These are phyloP conservation scores for Meira miltonrushii DNA, from an alignment of 1,284 basidiomycete species.

Conservation along the genomic window DNA sequence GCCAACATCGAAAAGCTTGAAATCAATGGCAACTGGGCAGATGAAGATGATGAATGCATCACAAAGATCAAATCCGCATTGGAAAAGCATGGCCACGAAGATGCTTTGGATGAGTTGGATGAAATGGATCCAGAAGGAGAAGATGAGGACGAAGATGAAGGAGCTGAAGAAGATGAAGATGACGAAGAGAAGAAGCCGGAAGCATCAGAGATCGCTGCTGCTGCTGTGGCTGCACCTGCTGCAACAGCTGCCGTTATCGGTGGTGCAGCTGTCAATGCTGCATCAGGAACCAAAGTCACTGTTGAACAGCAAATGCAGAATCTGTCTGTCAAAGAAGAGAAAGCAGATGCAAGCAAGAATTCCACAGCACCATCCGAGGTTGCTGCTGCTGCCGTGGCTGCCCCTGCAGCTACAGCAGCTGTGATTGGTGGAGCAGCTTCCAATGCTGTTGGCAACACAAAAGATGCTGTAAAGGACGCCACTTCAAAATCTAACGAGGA, in stretches of 20 bases:
- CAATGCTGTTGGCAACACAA: constrained; percentile 60
- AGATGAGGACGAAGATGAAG: constrained; percentile 36
- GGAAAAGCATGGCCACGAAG: constrained; percentile 35
- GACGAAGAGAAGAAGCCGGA: background rate
- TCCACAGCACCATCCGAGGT: background rate
- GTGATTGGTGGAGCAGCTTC: constrained; percentile 58
- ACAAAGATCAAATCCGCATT: constrained; percentile 38
- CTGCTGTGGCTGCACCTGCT: constrained; percentile 13
- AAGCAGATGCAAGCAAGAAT: background rate
- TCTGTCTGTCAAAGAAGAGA: background rate
- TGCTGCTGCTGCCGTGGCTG: constrained; percentile 14
- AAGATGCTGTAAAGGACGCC: background rate
- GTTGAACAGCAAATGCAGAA: background rate
- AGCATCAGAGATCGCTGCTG: constrained; percentile 10
- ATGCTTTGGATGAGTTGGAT: constrained; percentile 43
- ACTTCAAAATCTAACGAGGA: background rate
- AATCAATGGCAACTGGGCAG: constrained; percentile 51
- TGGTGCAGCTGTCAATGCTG: constrained; percentile 65
- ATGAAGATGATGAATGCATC: constrained; percentile 49
- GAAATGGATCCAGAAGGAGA: constrained; percentile 51
- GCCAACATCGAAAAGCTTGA: constrained; percentile 34
- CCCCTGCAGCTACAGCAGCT: constrained; percentile 11
- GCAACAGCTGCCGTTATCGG: constrained; percentile 10
- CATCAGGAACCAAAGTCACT: constrained; percentile 21
- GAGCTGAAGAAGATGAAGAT: constrained; percentile 24